These are phyloP conservation scores for Xerophyta viscosa DNA, from an alignment of 106 monocot species.

Conservation along the genomic window DNA sequence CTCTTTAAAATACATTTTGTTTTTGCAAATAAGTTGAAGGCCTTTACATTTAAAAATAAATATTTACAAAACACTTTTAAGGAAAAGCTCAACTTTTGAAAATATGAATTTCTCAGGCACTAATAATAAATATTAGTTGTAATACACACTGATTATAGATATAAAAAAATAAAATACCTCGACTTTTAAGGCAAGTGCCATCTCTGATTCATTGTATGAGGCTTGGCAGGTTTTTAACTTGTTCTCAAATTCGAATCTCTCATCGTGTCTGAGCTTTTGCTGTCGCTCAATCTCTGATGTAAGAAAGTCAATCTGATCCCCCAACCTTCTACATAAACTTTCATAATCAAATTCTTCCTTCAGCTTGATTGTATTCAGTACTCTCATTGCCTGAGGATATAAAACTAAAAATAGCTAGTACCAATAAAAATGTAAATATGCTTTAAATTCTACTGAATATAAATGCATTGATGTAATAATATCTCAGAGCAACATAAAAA, in stretches of 20 bases:
- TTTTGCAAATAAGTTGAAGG: no score
- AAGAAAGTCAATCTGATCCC: slow-evolving; percentile 50
- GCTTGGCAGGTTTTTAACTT: slow-evolving; percentile 40
- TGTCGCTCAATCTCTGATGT: slow-evolving; percentile 60
- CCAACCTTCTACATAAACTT: slow-evolving; percentile 52
- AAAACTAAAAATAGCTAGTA: neutral
- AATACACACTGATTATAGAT: neutral
- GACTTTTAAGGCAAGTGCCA: slow-evolving; percentile 18
- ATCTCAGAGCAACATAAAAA: no score
- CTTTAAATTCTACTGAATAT: no score
- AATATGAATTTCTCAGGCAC: no score
- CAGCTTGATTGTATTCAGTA: slow-evolving; percentile 56
- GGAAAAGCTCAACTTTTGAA: no score
- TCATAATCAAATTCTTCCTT: slow-evolving; percentile 89
- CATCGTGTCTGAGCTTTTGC: slow-evolving; percentile 37
- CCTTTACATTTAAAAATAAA: no score
- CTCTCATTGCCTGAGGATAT: slow-evolving; percentile 74
- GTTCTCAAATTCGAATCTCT: slow-evolving; percentile 42
- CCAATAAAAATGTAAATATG: neutral
- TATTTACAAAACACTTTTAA: no score
- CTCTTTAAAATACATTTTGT: no score
- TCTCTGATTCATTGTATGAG: slow-evolving; percentile 36
- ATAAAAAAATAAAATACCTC: slow-evolving; percentile 32
- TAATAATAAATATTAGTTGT: no score
- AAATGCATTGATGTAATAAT: no score